Conservation (phyloP, 2,329 filamentous ascomycete genomes). For the Coniochaeta sp. region DNA sequence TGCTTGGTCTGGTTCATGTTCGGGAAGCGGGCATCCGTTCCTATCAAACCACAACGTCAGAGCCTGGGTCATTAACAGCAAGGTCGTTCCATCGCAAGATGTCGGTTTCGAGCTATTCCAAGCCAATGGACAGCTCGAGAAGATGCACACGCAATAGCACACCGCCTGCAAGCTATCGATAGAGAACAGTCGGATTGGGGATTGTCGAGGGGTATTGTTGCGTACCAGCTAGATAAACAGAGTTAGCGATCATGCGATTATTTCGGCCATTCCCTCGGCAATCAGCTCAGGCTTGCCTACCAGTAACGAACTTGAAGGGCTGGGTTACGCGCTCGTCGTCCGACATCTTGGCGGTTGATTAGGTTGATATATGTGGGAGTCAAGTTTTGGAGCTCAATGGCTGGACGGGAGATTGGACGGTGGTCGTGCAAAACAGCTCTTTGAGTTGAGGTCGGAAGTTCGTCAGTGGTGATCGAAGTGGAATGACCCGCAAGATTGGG, state of each 20-base stretch:
- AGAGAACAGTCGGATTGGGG: neutral
- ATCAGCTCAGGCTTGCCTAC: conserved; percentile 49
- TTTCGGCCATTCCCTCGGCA: conserved; percentile 18
- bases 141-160: neutral
- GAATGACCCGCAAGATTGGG: neutral
- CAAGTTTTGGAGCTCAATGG: conserved; percentile 24
- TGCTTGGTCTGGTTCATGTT: conserved; percentile 99
- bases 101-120: neutral
- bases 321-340: conserved; percentile 86
- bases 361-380: conserved; percentile 27
- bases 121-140: neutral
- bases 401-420: conserved; percentile 12
- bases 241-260: conserved; percentile 27
- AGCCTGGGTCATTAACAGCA: conserved; percentile 19
- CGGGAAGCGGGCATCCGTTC: conserved; percentile 98
- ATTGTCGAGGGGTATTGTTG: conserved; percentile 3
- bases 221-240: conserved; percentile 32
- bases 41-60: conserved; percentile 38
- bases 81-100: neutral
- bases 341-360: conserved; percentile 67
- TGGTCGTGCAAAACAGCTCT: conserved; percentile 2
- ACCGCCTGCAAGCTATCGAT: neutral
- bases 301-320: conserved; percentile 99
- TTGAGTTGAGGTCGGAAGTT: conserved; percentile 1
- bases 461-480: conserved; percentile 1